These are phyloP conservation scores for Hyaloperonospora brassicae DNA, from an alignment of 352 stramenopile species.

Conservation along the genomic window DNA sequence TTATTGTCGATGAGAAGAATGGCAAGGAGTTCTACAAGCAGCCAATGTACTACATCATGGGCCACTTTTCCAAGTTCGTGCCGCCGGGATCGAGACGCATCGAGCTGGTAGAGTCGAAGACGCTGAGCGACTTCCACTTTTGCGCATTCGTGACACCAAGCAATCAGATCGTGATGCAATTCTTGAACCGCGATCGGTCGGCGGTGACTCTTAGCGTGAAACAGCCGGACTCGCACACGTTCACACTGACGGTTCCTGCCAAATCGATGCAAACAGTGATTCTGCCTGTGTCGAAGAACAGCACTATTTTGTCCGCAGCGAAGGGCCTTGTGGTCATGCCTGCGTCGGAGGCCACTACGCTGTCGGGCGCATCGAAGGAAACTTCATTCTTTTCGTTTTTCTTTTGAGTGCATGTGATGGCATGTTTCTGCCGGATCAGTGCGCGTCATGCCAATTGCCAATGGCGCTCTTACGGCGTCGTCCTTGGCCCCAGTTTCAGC, in stretches of 20 bases:
- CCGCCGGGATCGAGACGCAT: slow-evolving; percentile 23
- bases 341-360: too few species aligned
- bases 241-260: slow-evolving; percentile 14
- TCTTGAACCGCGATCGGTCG: slow-evolving; percentile 34
- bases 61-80: slow-evolving; percentile 67
- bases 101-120: slow-evolving; percentile 28
- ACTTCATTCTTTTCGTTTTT: too few species aligned
- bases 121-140: slow-evolving; percentile 28
- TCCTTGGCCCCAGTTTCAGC: too few species aligned
- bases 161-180: slow-evolving; percentile 36
- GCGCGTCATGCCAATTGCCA: too few species aligned
- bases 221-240: slow-evolving; percentile 19
- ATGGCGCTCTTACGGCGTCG: too few species aligned
- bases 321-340: too few species aligned
- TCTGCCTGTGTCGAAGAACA: slow-evolving; percentile 21
- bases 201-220: slow-evolving; percentile 22
- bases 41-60: slow-evolving; percentile 75
- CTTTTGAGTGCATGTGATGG: too few species aligned
- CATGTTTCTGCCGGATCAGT: too few species aligned
- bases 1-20: slow-evolving; percentile 49
- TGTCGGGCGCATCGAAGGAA: too few species aligned
- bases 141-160: slow-evolving; percentile 44
- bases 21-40: slow-evolving; percentile 75
- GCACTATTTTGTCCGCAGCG: slow-evolving; percentile 9
- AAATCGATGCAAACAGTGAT: slow-evolving; percentile 28